Evolutionary conservation across 169 alveolate species (phyloP).

Genomic region (Cryptosporidium felis): DNA sequence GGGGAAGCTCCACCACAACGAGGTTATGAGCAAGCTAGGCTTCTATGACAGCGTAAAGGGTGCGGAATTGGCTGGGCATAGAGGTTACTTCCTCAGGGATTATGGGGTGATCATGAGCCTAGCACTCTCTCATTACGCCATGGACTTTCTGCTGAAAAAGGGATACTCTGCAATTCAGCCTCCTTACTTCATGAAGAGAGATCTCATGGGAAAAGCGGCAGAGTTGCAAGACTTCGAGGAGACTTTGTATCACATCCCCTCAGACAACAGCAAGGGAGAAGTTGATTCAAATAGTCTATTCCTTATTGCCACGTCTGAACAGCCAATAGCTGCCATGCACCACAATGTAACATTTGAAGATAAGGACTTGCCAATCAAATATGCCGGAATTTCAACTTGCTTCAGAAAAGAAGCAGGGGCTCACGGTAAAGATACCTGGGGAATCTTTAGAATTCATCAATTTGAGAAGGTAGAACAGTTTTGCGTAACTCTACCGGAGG

Average conservation of each 20-base stretch:
- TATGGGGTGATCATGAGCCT: conserved; percentile 93
- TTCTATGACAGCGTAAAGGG: conserved; percentile 93
- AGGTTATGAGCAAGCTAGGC: conserved; percentile 89
- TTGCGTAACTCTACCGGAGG: conserved; percentile 93
- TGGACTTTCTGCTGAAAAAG: conserved; percentile 87
- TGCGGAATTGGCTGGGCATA: conserved; percentile 95
- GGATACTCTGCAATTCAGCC: conserved; percentile 97
- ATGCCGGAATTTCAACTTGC: conserved; percentile 96
- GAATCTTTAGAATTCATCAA: conserved; percentile 98
- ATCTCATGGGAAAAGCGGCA: conserved; percentile 95
- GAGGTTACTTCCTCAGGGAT: conserved; percentile 96
- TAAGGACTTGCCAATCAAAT: conserved; percentile 89
- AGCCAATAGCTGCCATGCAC: conserved; percentile 97
- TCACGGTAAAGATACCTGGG: conserved; percentile 98
- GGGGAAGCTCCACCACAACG: conserved; percentile 93
- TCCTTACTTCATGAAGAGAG: conserved; percentile 95
- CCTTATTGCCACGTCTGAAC: conserved; percentile 99
- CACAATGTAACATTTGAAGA: conserved; percentile 84
- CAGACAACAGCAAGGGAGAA: conserved; percentile 36
- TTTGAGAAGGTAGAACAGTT: conserved; percentile 99
- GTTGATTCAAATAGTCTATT: conserved; percentile 82
- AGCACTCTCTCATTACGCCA: conserved; percentile 95
- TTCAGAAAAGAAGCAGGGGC: conserved; percentile 99
- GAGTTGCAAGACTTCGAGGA: conserved; percentile 98
- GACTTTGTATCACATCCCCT: conserved; percentile 87